Percentiles rank a stretch among this genome's conserved stretches.
These are phyloP conservation scores for Microcos paniculata DNA, from an alignment of 345 rosid genomes.

Conservation along the genomic window DNA sequence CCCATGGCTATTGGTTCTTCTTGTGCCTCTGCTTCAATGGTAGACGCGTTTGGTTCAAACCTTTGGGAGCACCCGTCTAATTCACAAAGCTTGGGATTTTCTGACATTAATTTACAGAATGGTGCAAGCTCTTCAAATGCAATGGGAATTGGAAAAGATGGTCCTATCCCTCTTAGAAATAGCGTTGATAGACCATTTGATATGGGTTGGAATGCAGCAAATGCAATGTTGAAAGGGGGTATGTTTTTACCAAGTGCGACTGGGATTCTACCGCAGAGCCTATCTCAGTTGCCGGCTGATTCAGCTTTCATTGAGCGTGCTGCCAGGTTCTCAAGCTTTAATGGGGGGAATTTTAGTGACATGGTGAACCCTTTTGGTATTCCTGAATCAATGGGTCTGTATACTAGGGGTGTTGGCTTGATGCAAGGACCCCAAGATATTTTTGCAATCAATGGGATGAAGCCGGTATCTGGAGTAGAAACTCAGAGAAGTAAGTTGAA, in stretches of 20 bases:
- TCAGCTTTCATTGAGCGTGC: constrained; percentile 95
- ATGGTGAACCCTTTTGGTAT: constrained; percentile 60
- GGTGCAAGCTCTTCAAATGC: constrained; percentile 37
- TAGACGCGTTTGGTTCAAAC: constrained; percentile 57
- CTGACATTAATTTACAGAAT: constrained; percentile 48
- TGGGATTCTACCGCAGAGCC: constrained; percentile 58
- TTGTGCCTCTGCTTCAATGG: constrained; percentile 70
- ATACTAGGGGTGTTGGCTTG: constrained; percentile 48
- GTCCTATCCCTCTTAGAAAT: constrained; percentile 48
- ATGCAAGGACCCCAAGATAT: constrained; percentile 55
- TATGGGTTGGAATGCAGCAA: constrained; percentile 68
- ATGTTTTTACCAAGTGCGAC: constrained; percentile 50
- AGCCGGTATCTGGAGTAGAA: constrained; percentile 35
- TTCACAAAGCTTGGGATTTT: constrained; percentile 61
- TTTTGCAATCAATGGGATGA: constrained; percentile 30
- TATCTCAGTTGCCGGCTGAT: constrained; percentile 88
- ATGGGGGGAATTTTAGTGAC: constrained; percentile 71
- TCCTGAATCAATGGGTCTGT: constrained; percentile 58
- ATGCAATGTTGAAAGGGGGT: constrained; percentile 62
- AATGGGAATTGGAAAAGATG: constrained; percentile 38
- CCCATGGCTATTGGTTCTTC: constrained; percentile 51
- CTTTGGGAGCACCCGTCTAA: constrained; percentile 67
- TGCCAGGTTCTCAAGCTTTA: constrained; percentile 83
- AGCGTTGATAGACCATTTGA: constrained; percentile 56
- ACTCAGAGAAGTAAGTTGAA: constrained; percentile 46